Conservation (phyloP, 495 filamentous ascomycete species). For the Aspergillus heteromorphus region DNA sequence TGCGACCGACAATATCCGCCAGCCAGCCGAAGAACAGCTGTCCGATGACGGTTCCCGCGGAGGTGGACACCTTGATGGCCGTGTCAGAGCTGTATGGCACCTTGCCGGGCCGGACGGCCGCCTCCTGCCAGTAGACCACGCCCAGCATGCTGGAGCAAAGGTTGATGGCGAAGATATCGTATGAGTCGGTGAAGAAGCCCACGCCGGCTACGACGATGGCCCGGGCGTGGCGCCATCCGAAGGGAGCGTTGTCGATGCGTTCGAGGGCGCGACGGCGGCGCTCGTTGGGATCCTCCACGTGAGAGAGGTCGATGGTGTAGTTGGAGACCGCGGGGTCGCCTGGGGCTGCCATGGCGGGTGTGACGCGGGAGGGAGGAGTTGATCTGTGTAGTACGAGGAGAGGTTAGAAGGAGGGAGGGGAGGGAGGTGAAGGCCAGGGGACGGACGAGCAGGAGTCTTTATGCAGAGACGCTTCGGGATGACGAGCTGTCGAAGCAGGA, state of each 20-base stretch:
- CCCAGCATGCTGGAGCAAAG: constrained; percentile 64
- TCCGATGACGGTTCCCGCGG: constrained; percentile 78
- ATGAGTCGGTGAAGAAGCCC: constrained; percentile 80
- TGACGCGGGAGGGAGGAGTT: not conserved
- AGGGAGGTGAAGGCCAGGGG: not conserved
- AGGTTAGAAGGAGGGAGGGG: not conserved
- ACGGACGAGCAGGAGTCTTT: not conserved
- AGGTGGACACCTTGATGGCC: constrained; percentile 86
- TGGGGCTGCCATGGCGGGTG: constrained; percentile 22
- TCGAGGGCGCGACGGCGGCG: constrained; percentile 68
- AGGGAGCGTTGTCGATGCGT: constrained; percentile 73
- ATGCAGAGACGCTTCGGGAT: not conserved
- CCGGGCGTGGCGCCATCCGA: constrained; percentile 74
- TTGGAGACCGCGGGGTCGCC: constrained; percentile 67
- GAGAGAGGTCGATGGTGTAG: constrained; percentile 50
- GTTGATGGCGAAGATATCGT: constrained; percentile 78
- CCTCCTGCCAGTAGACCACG: constrained; percentile 63
- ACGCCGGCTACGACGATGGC: constrained; percentile 75
- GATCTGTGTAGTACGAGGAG: not conserved
- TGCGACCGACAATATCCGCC: constrained; percentile 73
- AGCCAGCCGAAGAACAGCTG: constrained; percentile 78
- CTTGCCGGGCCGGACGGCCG: constrained; percentile 40
- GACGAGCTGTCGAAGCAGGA: not conserved
- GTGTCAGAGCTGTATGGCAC: constrained; percentile 66
- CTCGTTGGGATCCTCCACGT: constrained; percentile 68